These are phyloP conservation scores for Medicago truncatula DNA, from an alignment of 306 rosid species.

Conservation along the genomic window DNA sequence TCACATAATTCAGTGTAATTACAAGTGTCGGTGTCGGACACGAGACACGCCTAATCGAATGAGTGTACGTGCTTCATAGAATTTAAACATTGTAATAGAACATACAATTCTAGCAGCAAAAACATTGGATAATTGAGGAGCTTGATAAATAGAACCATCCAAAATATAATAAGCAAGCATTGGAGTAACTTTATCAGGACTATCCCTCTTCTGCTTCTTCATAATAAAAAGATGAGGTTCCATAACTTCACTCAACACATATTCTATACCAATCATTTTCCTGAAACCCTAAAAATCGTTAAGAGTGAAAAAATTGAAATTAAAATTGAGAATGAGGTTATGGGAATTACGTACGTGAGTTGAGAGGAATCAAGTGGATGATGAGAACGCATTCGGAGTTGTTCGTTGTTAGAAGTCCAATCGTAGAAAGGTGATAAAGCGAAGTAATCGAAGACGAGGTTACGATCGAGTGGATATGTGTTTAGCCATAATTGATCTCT, in stretches of 20 bases:
- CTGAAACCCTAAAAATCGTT: slow-evolving; percentile 46
- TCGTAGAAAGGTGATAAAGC: slow-evolving; percentile 95
- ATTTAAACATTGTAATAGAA: neutral
- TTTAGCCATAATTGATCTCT: slow-evolving; percentile 94
- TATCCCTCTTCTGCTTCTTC: slow-evolving; percentile 88
- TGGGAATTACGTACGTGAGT: slow-evolving; percentile 49
- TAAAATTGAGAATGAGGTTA: neutral
- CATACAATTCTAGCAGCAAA: slow-evolving; percentile 89
- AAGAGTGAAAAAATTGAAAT: slow-evolving; percentile 2
- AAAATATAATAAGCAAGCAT: slow-evolving; percentile 80
- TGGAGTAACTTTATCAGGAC: slow-evolving; percentile 87
- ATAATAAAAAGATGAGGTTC: slow-evolving; percentile 86
- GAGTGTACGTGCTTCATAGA: no score
- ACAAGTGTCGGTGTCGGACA: no score
- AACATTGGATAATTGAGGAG: slow-evolving; percentile 90
- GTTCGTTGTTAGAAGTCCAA: slow-evolving; percentile 91
- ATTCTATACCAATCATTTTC: slow-evolving; percentile 84
- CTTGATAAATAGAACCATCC: slow-evolving; percentile 95
- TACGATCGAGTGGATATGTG: slow-evolving; percentile 85
- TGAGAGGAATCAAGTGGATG: slow-evolving; percentile 89
- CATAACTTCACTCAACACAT: slow-evolving; percentile 74
- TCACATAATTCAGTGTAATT: no score
- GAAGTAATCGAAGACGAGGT: slow-evolving; percentile 90
- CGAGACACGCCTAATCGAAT: no score
- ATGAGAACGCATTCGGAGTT: slow-evolving; percentile 84